Evolutionary conservation across 768 basidiomycete genomes (phyloP).

Genomic region (Chiua virens): DNA sequence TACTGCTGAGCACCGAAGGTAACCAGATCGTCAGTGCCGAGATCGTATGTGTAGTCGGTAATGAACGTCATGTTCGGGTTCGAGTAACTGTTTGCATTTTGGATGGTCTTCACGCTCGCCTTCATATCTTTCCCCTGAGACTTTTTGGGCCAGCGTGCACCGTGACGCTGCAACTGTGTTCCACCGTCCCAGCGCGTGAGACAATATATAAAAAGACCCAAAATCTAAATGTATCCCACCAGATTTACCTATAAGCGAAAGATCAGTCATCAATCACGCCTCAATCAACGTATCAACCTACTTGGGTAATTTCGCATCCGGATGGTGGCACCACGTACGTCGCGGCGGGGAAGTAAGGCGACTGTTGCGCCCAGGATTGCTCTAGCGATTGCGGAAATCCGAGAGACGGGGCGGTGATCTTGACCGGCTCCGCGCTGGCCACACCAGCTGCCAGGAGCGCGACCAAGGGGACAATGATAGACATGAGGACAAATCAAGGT

Average conservation of each 20-base stretch:
- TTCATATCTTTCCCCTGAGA: conserved; percentile 41
- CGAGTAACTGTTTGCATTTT: conserved; percentile 33
- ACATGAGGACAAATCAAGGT: no score
- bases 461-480: no score
- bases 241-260: conserved; percentile 12
- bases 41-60: conserved; percentile 48
- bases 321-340: conserved; percentile 44
- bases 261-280: neutral
- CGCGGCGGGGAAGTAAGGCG: conserved; percentile 52
- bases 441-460: no score
- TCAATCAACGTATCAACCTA: conserved; percentile 18
- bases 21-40: conserved; percentile 59
- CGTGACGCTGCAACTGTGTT: conserved; percentile 70
- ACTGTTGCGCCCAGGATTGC: conserved; percentile 54
- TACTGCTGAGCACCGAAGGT: conserved; percentile 67
- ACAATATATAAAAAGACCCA: no score
- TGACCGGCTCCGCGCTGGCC: neutral
- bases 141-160: conserved; percentile 68
- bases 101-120: conserved; percentile 51
- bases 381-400: conserved; percentile 11
- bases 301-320: conserved; percentile 53
- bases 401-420: conserved; percentile 5
- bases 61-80: no score
- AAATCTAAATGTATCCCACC: conserved; percentile 1
- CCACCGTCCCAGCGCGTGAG: no score